Conservation (phyloP, 768 basidiomycete species). For the Serendipita sp. region DNA sequence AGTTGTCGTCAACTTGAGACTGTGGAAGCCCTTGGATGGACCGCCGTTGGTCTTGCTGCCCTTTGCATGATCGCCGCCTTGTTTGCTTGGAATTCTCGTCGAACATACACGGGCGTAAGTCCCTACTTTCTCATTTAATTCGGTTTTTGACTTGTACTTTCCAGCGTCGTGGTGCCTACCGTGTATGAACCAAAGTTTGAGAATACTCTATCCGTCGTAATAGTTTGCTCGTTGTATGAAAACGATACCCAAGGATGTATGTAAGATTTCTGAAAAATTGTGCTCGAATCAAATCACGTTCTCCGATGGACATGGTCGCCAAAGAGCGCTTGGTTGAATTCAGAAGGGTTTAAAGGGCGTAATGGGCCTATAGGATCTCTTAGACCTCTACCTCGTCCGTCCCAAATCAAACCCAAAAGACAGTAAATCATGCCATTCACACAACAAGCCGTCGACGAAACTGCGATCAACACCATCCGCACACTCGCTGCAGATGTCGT, state of each 20-base stretch:
- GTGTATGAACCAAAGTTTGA: neutral
- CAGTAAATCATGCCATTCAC: conserved; percentile 13
- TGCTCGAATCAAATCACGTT: neutral
- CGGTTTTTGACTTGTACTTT: neutral
- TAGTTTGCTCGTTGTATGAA: too few species aligned
- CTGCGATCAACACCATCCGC: conserved; percentile 56
- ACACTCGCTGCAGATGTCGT: conserved; percentile 63
- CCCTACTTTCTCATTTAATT: neutral
- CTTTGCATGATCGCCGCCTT: conserved; percentile 5
- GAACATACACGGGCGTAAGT: neutral
- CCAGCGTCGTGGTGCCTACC: neutral
- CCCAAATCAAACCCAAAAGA: neutral
- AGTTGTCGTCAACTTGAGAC: conserved; percentile 9
- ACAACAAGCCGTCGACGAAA: conserved; percentile 29
- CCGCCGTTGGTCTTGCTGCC: conserved; percentile 6
- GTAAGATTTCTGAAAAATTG: neutral
- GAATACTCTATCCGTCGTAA: neutral
- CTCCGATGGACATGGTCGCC: neutral
- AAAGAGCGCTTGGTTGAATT: neutral
- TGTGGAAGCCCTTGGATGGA: conserved; percentile 9
- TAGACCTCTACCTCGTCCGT: neutral
- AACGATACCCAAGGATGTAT: neutral
- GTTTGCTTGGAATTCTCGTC: conserved; percentile 1
- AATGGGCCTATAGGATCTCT: neutral
- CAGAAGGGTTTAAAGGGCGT: neutral